Conservation (phyloP, 2,329 filamentous ascomycete genomes). For the Volutella citrinella region DNA sequence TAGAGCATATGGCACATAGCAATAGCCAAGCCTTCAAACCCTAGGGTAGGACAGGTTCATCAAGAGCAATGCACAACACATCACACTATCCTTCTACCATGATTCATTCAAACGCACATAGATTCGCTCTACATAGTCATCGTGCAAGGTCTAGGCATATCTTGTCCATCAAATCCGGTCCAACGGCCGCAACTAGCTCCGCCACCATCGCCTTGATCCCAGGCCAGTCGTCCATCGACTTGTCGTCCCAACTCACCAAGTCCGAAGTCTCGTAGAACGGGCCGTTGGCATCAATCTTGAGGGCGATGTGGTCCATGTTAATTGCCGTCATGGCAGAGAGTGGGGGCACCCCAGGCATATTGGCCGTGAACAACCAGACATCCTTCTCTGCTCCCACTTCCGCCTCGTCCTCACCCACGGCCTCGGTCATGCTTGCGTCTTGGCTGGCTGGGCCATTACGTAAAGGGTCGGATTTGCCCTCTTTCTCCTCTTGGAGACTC, state of each 20-base stretch:
- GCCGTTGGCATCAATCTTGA: constrained; percentile 43
- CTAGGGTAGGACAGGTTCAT: no score
- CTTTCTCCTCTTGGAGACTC: constrained; percentile 40
- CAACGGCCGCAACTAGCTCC: constrained; percentile 65
- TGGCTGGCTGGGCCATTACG: no score
- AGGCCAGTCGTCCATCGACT: constrained; percentile 45
- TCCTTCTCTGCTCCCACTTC: constrained; percentile 14
- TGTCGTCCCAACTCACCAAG: constrained; percentile 57
- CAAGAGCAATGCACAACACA: no score
- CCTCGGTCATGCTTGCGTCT: not conserved
- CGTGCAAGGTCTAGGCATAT: constrained; percentile 58
- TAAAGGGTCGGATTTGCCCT: not conserved
- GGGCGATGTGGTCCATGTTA: constrained; percentile 57
- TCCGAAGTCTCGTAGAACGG: constrained; percentile 45
- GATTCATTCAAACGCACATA: no score
- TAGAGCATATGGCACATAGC: no score
- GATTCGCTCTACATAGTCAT: no score
- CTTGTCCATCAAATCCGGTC: constrained; percentile 53
- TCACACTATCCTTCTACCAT: no score
- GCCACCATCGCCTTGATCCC: constrained; percentile 62
- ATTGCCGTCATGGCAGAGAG: constrained; percentile 50
- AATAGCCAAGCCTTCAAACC: no score
- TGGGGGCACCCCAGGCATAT: constrained; percentile 65
- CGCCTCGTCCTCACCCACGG: not conserved
- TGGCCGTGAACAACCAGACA: constrained; percentile 51